Conservation (phyloP, 306 rosid genomes). For the Begonia loranthoides region DNA sequence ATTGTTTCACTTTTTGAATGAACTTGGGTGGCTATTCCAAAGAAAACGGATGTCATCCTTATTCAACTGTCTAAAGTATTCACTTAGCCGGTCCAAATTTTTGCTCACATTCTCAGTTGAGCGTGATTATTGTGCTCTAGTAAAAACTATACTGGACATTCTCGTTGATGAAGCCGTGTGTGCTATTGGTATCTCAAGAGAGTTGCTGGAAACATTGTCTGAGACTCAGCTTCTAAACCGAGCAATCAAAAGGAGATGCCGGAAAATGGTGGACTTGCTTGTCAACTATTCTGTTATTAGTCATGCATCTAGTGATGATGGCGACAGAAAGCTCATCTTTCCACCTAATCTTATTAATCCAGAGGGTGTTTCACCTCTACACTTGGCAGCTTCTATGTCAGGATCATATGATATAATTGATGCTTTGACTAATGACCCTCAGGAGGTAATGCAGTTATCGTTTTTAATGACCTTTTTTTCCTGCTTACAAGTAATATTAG, state of each 20-base stretch:
- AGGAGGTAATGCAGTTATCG: constrained; percentile 39
- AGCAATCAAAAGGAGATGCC: constrained; percentile 67
- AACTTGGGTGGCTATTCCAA: constrained; percentile 94
- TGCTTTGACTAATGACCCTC: constrained; percentile 67
- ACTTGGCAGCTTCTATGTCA: constrained; percentile 73
- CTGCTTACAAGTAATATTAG: background rate
- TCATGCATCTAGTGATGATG: constrained; percentile 8
- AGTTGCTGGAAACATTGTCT: constrained; percentile 47
- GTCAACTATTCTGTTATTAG: constrained; percentile 34
- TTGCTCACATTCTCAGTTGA: constrained; percentile 66
- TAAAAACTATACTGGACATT: constrained; percentile 59
- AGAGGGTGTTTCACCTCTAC: constrained; percentile 76
- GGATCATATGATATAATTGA: constrained; percentile 54
- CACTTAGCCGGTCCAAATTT: constrained; percentile 60
- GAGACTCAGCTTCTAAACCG: constrained; percentile 64
- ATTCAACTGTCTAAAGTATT: constrained; percentile 31
- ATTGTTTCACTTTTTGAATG: constrained; percentile 61
- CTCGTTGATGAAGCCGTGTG: constrained; percentile 36
- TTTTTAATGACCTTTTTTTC: constrained; percentile 1
- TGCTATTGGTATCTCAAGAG: constrained; percentile 35
- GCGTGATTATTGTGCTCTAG: constrained; percentile 53
- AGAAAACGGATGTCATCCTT: constrained; percentile 29
- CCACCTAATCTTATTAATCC: constrained; percentile 72
- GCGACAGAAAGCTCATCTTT: constrained; percentile 38
- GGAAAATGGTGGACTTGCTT: constrained; percentile 63